A percentile compares a stretch with the other conserved stretches of the same genome.
Evolutionary conservation across 176 grass and related monocot species (phyloP).

Genomic region (Eragrostis nindensis): DNA sequence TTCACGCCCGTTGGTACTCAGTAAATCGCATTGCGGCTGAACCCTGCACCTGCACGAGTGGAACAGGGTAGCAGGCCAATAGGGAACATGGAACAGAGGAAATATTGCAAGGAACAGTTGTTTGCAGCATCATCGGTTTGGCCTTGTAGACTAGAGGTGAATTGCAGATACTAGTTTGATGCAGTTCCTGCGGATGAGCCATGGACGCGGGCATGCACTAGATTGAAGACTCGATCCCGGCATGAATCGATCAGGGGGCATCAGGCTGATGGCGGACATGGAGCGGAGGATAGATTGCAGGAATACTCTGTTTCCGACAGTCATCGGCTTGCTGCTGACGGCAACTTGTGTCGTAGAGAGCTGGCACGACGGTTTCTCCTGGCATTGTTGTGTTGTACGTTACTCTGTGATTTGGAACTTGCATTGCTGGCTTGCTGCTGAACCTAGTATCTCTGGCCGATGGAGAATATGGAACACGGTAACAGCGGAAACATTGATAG

Average conservation of each 20-base stretch:
- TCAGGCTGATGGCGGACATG: background rate
- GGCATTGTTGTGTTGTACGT: background rate
- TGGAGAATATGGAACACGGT: too few species aligned
- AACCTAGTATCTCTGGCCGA: background rate
- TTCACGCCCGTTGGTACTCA: background rate
- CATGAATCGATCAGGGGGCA: background rate
- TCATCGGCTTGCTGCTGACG: background rate
- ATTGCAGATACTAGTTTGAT: background rate
- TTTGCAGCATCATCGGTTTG: too few species aligned
- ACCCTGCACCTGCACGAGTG: background rate
- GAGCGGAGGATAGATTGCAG: background rate
- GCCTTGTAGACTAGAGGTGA: too few species aligned
- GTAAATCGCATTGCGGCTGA: background rate
- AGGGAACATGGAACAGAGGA: background rate
- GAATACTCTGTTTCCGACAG: background rate
- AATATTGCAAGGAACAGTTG: too few species aligned
- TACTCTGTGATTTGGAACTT: background rate
- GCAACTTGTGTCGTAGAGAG: background rate
- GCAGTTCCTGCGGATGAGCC: too few species aligned
- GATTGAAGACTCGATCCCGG: background rate
- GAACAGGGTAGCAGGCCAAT: background rate
- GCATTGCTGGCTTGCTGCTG: background rate
- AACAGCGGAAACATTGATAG: too few species aligned
- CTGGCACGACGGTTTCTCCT: background rate
- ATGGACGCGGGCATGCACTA: too few species aligned